Conservation (phyloP, 441 rosid genomes). For the Hypseocharis bilobata region DNA sequence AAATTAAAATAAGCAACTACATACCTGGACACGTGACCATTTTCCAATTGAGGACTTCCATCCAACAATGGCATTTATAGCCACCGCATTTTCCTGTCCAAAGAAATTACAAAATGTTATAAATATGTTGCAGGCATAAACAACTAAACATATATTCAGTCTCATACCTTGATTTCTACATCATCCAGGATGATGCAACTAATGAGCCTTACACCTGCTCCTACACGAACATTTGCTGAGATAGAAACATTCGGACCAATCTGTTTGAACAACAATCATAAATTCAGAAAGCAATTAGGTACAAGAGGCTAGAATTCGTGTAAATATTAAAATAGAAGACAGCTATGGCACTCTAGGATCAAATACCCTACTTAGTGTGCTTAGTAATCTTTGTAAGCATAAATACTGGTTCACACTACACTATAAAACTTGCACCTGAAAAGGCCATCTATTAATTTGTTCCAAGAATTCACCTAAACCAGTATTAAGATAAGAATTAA, state of each 20-base stretch:
- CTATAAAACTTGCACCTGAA: too few species aligned
- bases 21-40: conserved; percentile 76
- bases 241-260: conserved; percentile 84
- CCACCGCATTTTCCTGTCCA: conserved; percentile 61
- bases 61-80: conserved; percentile 56
- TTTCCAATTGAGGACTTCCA: conserved; percentile 71
- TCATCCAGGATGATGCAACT: conserved; percentile 65
- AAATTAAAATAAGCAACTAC: conserved; percentile 15
- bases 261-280: conserved; percentile 33
- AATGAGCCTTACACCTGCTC: conserved; percentile 79
- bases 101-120: conserved; percentile 6
- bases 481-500: too few species aligned
- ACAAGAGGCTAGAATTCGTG: background rate
- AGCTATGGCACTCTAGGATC: background rate
- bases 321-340: background rate
- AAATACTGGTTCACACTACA: too few species aligned
- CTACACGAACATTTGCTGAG: conserved; percentile 89
- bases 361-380: background rate
- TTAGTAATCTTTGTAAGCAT: too few species aligned
- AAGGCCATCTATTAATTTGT: background rate
- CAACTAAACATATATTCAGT: background rate
- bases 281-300: conserved; percentile 14
- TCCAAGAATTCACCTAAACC: background rate
- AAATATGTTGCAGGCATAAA: conserved; percentile 10
- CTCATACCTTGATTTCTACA: conserved; percentile 50